phyloP scores from a whole-genome alignment of 306 rosid species.

The Sicyos edulis region DNA sequence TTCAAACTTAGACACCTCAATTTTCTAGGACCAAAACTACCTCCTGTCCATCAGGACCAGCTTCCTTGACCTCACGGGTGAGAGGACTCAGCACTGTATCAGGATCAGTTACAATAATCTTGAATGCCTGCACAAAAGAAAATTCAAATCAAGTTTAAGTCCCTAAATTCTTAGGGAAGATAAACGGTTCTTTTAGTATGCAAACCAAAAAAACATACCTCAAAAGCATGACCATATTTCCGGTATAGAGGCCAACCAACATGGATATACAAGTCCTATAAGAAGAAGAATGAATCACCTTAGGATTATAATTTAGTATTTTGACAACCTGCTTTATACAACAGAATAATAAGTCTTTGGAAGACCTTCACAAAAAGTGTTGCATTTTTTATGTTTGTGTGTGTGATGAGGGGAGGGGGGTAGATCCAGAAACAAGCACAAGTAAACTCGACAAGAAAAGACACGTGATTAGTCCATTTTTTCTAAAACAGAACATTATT shows the following conservation, averaged over 20 bases:
- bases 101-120: constrained; percentile 76
- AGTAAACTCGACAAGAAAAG: neutral
- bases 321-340: neutral
- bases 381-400: neutral
- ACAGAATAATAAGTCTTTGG: neutral
- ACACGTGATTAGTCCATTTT: neutral
- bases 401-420: neutral
- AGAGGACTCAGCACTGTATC: constrained; percentile 72
- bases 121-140: constrained; percentile 66
- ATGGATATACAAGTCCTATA: constrained; percentile 76
- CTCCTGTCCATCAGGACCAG: constrained; percentile 89
- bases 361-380: neutral
- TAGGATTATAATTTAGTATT: constrained; percentile 7
- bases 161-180: constrained; percentile 14
- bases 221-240: constrained; percentile 92
- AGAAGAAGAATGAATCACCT: neutral
- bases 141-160: constrained; percentile 15
- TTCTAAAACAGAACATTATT: neutral
- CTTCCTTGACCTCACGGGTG: constrained; percentile 75
- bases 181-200: neutral
- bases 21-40: constrained; percentile 31
- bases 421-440: neutral
- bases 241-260: constrained; percentile 97
- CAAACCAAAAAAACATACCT: constrained; percentile 36
- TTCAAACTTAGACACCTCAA: constrained; percentile 14